phyloP scores from a whole-genome alignment of 1,284 basidiomycete species.

The Coriolopsis trogii region DNA sequence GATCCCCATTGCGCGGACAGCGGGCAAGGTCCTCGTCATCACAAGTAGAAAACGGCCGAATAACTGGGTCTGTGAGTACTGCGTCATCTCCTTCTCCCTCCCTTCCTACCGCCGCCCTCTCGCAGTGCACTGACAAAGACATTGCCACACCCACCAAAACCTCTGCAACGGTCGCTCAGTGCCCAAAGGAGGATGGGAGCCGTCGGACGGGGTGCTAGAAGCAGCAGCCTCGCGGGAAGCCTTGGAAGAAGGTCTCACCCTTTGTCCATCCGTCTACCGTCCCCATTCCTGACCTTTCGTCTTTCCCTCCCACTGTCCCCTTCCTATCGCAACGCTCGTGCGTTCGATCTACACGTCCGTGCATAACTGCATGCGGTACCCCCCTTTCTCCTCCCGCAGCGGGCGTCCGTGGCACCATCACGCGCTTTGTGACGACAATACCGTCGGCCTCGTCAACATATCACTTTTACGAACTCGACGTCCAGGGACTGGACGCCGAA shows the following conservation, averaged over 20 bases:
- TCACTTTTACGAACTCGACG: conserved; percentile 87
- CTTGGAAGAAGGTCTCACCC: conserved; percentile 89
- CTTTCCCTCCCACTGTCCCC: conserved; percentile 34
- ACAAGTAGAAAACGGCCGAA: conserved; percentile 80
- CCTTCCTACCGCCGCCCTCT: conserved; percentile 13
- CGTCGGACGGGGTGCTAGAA: conserved; percentile 75
- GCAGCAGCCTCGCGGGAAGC: conserved; percentile 86
- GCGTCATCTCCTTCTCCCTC: conserved; percentile 4
- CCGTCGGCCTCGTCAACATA: conserved; percentile 76
- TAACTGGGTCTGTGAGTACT: conserved; percentile 81
- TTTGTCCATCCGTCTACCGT: conserved; percentile 72
- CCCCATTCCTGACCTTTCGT: conserved; percentile 54
- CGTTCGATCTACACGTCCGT: not conserved
- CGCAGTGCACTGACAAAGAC: too few species aligned
- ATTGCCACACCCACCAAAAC: too few species aligned
- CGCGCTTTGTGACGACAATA: conserved; percentile 77
- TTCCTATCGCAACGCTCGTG: conserved; percentile 14
- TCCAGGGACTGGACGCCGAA: conserved; percentile 67
- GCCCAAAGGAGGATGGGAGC: conserved; percentile 86
- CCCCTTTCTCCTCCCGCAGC: conserved; percentile 46
- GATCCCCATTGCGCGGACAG: conserved; percentile 72
- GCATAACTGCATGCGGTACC: conserved; percentile 9
- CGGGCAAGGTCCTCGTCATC: conserved; percentile 76
- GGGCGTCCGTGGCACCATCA: conserved; percentile 79
- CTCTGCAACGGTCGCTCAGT: conserved; percentile 52